Conservation (phyloP, 805 yeast genomes). For the Monosporozyma solicola region DNA sequence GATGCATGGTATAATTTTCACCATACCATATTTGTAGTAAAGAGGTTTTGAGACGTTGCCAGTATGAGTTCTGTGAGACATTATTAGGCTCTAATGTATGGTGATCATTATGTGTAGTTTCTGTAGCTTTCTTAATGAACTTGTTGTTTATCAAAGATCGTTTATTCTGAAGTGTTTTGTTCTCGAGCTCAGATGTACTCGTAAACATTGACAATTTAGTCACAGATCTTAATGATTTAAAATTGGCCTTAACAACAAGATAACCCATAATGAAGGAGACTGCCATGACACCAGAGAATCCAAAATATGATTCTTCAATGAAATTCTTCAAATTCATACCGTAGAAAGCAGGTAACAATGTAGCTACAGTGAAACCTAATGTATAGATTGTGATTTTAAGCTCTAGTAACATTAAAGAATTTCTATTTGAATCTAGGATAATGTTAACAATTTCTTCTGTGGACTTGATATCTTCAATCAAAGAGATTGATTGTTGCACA, state of each 20-base stretch:
- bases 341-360: conserved; percentile 77
- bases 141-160: background rate
- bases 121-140: background rate
- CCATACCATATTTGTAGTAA: conserved; percentile 2
- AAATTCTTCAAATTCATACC: conserved; percentile 81
- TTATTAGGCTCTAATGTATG: background rate
- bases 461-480: conserved; percentile 73
- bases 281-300: conserved; percentile 50
- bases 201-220: conserved; percentile 58
- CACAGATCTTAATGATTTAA: conserved; percentile 48
- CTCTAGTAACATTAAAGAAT: conserved; percentile 80
- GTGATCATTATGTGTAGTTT: background rate
- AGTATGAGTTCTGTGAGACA: background rate
- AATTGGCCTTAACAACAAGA: conserved; percentile 45
- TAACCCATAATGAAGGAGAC: conserved; percentile 47
- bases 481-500: conserved; percentile 81
- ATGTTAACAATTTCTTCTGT: conserved; percentile 92
- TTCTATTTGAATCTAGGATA: conserved; percentile 84
- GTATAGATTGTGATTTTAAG: conserved; percentile 77
- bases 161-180: background rate
- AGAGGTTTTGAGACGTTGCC: background rate
- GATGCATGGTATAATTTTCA: background rate
- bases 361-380: conserved; percentile 75
- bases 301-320: conserved; percentile 57
- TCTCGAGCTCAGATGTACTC: background rate